Percentiles rank a stretch among this genome's conserved stretches.
Conservation (phyloP, 116 monocot genomes). For the Trichopus zeylanicus region DNA sequence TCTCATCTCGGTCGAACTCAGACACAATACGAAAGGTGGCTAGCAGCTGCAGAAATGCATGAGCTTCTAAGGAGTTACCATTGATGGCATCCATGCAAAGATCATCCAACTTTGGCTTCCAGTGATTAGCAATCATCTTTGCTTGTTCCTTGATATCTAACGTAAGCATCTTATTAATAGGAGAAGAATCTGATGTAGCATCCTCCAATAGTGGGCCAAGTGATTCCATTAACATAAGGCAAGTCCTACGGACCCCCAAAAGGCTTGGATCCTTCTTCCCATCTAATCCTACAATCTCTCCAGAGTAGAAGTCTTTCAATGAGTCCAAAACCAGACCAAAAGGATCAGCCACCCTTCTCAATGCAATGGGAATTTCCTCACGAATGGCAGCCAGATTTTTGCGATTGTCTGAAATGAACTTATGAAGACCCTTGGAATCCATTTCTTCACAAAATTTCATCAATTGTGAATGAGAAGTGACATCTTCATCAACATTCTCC, state of each 20-base stretch:
- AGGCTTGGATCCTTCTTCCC: constrained; percentile 89
- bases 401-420: constrained; percentile 86
- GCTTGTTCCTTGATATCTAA: constrained; percentile 44
- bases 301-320: constrained; percentile 73
- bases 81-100: constrained; percentile 50
- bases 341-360: constrained; percentile 53
- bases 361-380: constrained; percentile 76
- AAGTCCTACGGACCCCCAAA: constrained; percentile 79
- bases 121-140: constrained; percentile 60
- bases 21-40: constrained; percentile 72
- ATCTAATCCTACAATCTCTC: constrained; percentile 48
- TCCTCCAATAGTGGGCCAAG: constrained; percentile 38
- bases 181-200: constrained; percentile 7
- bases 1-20: constrained; percentile 56
- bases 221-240: constrained; percentile 93
- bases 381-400: constrained; percentile 81
- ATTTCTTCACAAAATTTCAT: constrained; percentile 61
- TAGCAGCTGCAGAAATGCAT: constrained; percentile 88
- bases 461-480: constrained; percentile 28
- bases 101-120: constrained; percentile 69
- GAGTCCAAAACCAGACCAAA: constrained; percentile 63
- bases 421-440: constrained; percentile 76
- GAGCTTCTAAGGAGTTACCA: constrained; percentile 84
- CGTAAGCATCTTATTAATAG: constrained; percentile 21
- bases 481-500: constrained; percentile 21